Evolutionary conservation across 2,329 filamentous ascomycete species (phyloP), one percentile per base, ranked within the genome.

Genomic region (Xylaria sp.): DNA sequence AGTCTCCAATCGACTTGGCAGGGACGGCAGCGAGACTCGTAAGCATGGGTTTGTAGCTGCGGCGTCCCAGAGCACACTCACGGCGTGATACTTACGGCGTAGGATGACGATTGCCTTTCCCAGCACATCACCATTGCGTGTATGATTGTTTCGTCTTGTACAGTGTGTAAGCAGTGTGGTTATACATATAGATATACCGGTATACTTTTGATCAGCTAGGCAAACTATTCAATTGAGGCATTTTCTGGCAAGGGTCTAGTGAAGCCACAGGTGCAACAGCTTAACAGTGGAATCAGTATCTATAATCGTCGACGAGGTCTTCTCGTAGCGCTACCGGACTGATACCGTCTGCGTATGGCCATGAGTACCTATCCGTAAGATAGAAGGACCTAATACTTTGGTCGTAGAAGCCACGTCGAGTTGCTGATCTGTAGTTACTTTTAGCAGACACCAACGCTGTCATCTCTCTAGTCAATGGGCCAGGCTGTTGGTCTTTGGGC

Each of bases 1-100:
- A 57, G 54, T 55, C 17, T 46, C 53, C 55, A 61, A 62, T 66
- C 64, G 61, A 58, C 64, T 66, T 66, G 64, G 64, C 64, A 66
- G 64, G 64, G 55, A 61, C 64, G 64, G 54, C 58, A 66, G 55
- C 64, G 61, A 66, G 55, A 61, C 61, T 65, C 19, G 40, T 38
- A 55, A 37, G 4, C 17, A 52, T 46, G 28, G 52, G 50, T 63
- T 52, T 31, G 43, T 51, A 38, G 31, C 25, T 17, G 33, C 35
- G 45, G 25, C 40, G 53, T 49, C 31, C 21, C 23, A 43, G 33
- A 52, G 21, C 35, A 47, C 28, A 37, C 38, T 53, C 42, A 9
- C 37, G 25, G 23, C 35, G 14, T 33, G 38, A 47, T 35, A 23
- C 31, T 33, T 50, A 15, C 49, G 15, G 25, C 15, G 33, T 47